Evolutionary conservation across 495 filamentous ascomycete genomes (phyloP), one percentile per base, ranked within the genome.

Genomic region (Daldinia childiae): DNA sequence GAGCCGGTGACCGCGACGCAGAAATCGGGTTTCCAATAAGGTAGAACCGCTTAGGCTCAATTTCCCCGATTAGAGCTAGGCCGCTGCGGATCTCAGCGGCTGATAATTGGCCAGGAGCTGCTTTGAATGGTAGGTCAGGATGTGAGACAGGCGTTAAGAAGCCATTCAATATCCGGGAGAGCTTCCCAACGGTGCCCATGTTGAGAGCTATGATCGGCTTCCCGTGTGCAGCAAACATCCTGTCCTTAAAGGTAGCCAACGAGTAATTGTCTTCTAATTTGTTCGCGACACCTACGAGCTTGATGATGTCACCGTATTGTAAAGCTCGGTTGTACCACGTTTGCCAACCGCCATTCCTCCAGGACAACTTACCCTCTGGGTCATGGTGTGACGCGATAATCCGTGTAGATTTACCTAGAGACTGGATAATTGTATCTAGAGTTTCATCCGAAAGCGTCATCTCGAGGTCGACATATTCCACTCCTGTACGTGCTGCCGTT

Each of bases 61-160:
- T 90, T 71, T 92, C 89, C 41, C 96, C 96, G 63, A 97, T 87
- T 30, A 97, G 80, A 6, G 89, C 86, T 24, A 97, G 84, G 9
- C 87, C 93, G 8, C 81, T 85, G 39, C 93, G 89, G 71, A 98
- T 98, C 73, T 99, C 95, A 1, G 90, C 87, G 0, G 94, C 93
- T 24, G 93, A 97, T 21, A 99, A 87, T 74, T 99, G 95, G 14
- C 96, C 95, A 5, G 96, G 95, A 0, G 95, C 96, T 9, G 95
- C 93, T 81, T 95, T 97, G 83, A 93, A 91, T 0, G 95, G 93
- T 3, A 98, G 85, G 15, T 86, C 86, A 5, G 94, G 92, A 78
- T 98, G 96, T 17, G 94, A 94, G 26, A 99, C 95, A 3, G 95
- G 95, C 2, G 96, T 98, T 86, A 99, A 87, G 85, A 98, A 98